Percentiles rank a stretch among this genome's conserved stretches.
phyloP scores from a whole-genome alignment of 345 rosid species.

The Eucalyptus curtisii region DNA sequence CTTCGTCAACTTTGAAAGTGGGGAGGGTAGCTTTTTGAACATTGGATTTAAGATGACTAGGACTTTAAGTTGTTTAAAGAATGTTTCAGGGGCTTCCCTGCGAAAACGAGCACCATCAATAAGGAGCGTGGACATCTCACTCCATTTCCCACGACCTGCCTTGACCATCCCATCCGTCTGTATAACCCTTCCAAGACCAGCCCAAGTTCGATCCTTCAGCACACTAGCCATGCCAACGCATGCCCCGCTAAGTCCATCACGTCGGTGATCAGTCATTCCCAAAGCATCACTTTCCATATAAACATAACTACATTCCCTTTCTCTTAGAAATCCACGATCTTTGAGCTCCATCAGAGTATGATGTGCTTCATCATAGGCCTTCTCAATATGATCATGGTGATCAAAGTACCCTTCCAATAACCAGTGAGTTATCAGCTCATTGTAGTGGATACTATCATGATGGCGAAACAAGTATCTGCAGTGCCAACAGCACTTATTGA shows the following conservation, averaged over 20 bases:
- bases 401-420: constrained; percentile 60
- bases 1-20: constrained; percentile 2
- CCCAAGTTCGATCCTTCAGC: not conserved
- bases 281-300: constrained; percentile 18
- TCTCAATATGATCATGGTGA: constrained; percentile 13
- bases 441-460: not conserved
- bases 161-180: constrained; percentile 36
- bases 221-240: constrained; percentile 13
- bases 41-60: not conserved
- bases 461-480: accelerated
- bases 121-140: not conserved
- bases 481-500: not conserved
- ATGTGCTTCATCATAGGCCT: constrained; percentile 35
- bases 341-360: constrained; percentile 34
- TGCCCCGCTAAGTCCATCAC: not conserved
- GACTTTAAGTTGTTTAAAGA: not conserved
- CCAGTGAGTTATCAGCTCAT: constrained; percentile 49
- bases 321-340: constrained; percentile 27
- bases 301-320: constrained; percentile 25
- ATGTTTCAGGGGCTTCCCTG: not conserved
- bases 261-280: constrained; percentile 10
- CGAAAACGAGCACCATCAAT: not conserved
- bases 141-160: not conserved
- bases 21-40: not conserved
- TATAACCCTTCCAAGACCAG: constrained; percentile 20